These are phyloP conservation scores for Blastobotrys malaysiensis DNA, from an alignment of 1,139 yeast genomes.

Conservation along the genomic window DNA sequence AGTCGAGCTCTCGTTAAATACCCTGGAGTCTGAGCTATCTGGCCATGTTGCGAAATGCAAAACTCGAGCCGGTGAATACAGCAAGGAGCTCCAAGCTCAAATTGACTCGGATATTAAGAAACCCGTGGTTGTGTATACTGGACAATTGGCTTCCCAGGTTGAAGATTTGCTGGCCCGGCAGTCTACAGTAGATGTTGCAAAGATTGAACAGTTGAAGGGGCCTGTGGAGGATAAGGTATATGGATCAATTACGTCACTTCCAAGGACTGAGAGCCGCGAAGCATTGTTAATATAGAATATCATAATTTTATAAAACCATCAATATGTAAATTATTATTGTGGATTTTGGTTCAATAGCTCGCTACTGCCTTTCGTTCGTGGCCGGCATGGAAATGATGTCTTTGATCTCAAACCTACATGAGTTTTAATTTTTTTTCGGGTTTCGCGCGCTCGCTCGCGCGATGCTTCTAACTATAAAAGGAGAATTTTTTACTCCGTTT, in stretches of 20 bases:
- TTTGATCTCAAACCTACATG: neutral
- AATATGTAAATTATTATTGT: neutral
- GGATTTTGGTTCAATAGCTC: neutral
- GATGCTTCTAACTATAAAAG: constrained; percentile 1
- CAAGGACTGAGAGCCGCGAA: neutral
- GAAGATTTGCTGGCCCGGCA: neutral
- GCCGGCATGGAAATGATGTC: neutral
- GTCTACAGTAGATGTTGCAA: neutral
- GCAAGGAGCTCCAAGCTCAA: neutral
- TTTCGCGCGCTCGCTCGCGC: no score
- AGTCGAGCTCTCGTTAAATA: neutral
- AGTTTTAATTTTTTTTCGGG: neutral
- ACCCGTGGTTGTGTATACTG: neutral
- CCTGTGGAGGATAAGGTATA: neutral
- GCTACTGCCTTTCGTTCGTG: no score
- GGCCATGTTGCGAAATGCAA: neutral
- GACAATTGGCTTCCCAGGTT: neutral
- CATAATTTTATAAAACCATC: no score
- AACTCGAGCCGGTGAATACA: neutral
- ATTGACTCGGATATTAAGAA: neutral
- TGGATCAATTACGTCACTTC: neutral
- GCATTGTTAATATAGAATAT: neutral
- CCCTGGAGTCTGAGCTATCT: neutral
- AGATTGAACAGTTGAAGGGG: neutral
- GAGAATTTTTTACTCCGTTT: constrained; percentile 7